Percentiles rank a stretch among this genome's conserved stretches.
phyloP scores from a whole-genome alignment of 78 protist genomes.

The Dictyostelium intermedium region DNA sequence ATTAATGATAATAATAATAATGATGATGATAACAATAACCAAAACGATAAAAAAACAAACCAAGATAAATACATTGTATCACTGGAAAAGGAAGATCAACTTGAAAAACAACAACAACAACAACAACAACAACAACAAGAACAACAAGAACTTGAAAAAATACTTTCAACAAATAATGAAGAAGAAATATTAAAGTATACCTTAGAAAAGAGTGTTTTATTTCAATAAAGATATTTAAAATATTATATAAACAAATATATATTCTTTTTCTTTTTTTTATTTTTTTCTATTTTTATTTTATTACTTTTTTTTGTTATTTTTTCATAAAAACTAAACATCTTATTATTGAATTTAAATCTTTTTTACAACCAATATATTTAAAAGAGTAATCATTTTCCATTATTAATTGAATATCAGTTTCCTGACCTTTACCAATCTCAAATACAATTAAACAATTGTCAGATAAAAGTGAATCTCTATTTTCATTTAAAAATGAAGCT shows the following conservation, averaged over 20 bases:
- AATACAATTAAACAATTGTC: neutral
- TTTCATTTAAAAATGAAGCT: conserved; percentile 5
- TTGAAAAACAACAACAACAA: neutral
- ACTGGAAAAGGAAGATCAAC: neutral
- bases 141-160: neutral
- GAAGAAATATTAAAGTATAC: neutral
- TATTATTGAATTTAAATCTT: conserved; percentile 35
- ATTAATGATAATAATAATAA: neutral
- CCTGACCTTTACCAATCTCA: conserved; percentile 64
- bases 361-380: neutral
- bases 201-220: neutral
- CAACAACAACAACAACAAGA: neutral
- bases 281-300: no score
- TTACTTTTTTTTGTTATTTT: neutral
- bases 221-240: neutral
- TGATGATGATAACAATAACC: no score
- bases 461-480: neutral
- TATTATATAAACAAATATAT: neutral
- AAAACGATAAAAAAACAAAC: neutral
- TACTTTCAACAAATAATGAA: neutral
- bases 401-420: neutral
- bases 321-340: conserved; percentile 38
- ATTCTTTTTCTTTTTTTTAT: neutral
- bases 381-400: conserved; percentile 3
- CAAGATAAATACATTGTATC: neutral